Evolutionary conservation across 495 filamentous ascomycete genomes (phyloP).

Genomic region (Penicillium riverlandense): DNA sequence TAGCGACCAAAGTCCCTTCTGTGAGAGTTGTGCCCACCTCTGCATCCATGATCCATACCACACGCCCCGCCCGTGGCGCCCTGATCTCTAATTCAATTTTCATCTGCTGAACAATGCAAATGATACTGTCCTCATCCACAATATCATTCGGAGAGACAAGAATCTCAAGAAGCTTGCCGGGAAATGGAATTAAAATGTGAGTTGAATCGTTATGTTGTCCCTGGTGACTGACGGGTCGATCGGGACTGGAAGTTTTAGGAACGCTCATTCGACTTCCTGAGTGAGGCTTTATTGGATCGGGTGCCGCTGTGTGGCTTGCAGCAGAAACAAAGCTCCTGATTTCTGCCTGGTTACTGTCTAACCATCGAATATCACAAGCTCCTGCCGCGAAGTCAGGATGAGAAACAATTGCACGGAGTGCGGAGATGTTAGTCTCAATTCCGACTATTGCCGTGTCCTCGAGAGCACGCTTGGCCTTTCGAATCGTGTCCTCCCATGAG

Average conservation of each 20-base stretch:
- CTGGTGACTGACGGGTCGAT: conserved; percentile 35
- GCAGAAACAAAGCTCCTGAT: conserved; percentile 28
- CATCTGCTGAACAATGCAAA: conserved; percentile 61
- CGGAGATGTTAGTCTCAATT: conserved; percentile 47
- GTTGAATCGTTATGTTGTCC: conserved; percentile 41
- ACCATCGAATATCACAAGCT: conserved; percentile 49
- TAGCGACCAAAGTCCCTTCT: too few relatives aligned
- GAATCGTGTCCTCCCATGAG: conserved; percentile 41
- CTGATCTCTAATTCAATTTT: conserved; percentile 61
- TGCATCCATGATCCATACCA: conserved; percentile 50
- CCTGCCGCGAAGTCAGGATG: conserved; percentile 39
- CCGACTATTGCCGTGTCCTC: conserved; percentile 46
- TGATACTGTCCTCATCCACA: conserved; percentile 43
- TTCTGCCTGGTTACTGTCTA: conserved; percentile 38
- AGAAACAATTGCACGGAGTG: conserved; percentile 45
- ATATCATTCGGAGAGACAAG: conserved; percentile 46
- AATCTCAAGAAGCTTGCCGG: conserved; percentile 53
- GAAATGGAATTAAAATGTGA: conserved; percentile 49
- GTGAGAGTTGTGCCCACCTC: too few relatives aligned
- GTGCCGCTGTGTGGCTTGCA: conserved; percentile 13
- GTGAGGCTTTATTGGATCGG: background rate
- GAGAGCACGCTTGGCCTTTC: conserved; percentile 46
- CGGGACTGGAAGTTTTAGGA: conserved; percentile 45
- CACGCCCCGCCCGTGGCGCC: conserved; percentile 37
- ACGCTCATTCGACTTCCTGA: conserved; percentile 33